These are phyloP conservation scores for Rhizopogon salebrosus DNA, from an alignment of 768 basidiomycete genomes.

Conservation along the genomic window DNA sequence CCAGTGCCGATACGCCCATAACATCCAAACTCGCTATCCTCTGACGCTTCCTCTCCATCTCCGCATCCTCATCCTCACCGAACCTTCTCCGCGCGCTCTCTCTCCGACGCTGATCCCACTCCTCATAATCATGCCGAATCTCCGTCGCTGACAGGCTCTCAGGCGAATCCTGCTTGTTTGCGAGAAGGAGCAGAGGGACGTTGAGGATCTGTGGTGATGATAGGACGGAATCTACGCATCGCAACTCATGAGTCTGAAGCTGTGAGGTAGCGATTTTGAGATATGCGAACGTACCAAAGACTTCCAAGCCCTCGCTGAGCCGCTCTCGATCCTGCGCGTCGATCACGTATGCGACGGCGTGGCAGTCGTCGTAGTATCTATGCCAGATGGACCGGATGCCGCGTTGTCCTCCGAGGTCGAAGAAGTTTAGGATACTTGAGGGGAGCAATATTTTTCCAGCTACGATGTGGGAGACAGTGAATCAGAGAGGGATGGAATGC, in stretches of 20 bases:
- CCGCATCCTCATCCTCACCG: slow-evolving; percentile 42
- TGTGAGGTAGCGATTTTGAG: background rate
- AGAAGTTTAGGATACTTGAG: slow-evolving; percentile 92
- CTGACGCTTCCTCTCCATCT: slow-evolving; percentile 39
- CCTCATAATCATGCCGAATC: slow-evolving; percentile 84
- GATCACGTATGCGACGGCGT: slow-evolving; percentile 93
- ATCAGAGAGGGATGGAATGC: background rate
- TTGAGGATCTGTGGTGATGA: slow-evolving; percentile 87
- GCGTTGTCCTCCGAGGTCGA: slow-evolving; percentile 93
- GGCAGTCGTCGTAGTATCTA: slow-evolving; percentile 92
- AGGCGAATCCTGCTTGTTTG: slow-evolving; percentile 92
- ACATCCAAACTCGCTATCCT: slow-evolving; percentile 78
- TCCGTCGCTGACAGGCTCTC: slow-evolving; percentile 81
- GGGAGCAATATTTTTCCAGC: slow-evolving; percentile 92
- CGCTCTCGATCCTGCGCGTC: slow-evolving; percentile 90
- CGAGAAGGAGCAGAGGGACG: slow-evolving; percentile 85
- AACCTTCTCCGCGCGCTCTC: slow-evolving; percentile 59
- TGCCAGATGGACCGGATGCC: slow-evolving; percentile 95
- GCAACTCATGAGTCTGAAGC: slow-evolving; percentile 2
- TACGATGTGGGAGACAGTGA: slow-evolving; percentile 22
- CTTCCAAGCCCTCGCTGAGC: slow-evolving; percentile 92
- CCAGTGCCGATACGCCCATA: slow-evolving; percentile 85
- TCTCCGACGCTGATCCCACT: slow-evolving; percentile 75
- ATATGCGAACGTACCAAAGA: slow-evolving; percentile 67
- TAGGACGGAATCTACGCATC: slow-evolving; percentile 66